Conservation (phyloP, 2,329 filamentous ascomycete genomes). For the Phyllosticta citrichinensis region DNA sequence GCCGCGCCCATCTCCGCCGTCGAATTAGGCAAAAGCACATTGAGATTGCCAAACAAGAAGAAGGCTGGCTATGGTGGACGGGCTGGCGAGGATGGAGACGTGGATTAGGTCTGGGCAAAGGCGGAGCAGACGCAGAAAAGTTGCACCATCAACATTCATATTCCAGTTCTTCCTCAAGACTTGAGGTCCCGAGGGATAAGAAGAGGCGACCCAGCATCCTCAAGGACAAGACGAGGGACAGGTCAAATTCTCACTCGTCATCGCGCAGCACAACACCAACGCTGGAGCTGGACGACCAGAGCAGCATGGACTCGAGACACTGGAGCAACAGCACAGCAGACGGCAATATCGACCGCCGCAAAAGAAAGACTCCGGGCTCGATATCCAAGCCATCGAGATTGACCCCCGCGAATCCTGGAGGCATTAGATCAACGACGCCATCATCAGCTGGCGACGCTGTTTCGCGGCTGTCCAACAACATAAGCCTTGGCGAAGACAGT, state of each 20-base stretch:
- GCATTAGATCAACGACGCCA: constrained; percentile 2
- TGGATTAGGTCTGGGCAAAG: constrained; percentile 20
- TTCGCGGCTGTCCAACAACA: constrained; percentile 1
- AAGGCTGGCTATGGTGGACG: constrained; percentile 78
- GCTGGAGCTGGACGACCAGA: constrained; percentile 20
- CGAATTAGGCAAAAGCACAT: constrained; percentile 61
- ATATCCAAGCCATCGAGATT: constrained; percentile 3
- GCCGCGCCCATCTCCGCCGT: constrained; percentile 60
- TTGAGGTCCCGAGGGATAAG: constrained; percentile 14
- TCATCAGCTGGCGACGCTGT: background rate
- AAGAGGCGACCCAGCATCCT: constrained; percentile 22
- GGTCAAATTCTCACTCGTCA: constrained; percentile 22
- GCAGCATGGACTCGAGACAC: constrained; percentile 15
- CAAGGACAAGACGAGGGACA: constrained; percentile 19
- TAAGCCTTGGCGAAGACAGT: constrained; percentile 9
- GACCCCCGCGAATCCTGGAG: constrained; percentile 2
- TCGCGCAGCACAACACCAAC: constrained; percentile 25
- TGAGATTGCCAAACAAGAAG: constrained; percentile 56
- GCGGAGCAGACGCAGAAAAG: constrained; percentile 23
- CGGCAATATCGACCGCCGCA: constrained; percentile 11
- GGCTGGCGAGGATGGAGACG: constrained; percentile 52
- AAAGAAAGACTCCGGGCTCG: background rate
- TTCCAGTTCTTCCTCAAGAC: constrained; percentile 1
- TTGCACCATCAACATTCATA: constrained; percentile 13
- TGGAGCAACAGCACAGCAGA: constrained; percentile 26